Percentiles rank a stretch among this genome's conserved stretches.
phyloP scores from a whole-genome alignment of 805 yeast genomes.

The Candida vaughaniae region DNA sequence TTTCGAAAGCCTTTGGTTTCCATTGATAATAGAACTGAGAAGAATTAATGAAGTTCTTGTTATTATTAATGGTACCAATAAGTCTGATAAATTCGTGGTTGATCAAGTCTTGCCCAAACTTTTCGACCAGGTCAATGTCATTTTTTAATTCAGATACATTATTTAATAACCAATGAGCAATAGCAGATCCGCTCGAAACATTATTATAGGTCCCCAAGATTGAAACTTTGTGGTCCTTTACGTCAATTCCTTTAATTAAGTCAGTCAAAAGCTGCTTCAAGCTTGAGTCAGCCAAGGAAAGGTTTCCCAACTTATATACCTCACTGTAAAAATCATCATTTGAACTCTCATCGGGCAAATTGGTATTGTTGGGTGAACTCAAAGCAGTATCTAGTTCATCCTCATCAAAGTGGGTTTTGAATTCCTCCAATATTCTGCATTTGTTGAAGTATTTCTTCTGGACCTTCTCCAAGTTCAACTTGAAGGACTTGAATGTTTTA shows the following conservation, averaged over 20 bases:
- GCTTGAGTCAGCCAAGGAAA: constrained; percentile 25
- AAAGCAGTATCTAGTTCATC: constrained; percentile 31
- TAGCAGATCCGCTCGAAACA: constrained; percentile 59
- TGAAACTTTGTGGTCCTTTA: constrained; percentile 57
- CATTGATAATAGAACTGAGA: constrained; percentile 77
- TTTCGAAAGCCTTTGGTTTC: constrained; percentile 65
- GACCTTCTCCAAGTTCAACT: constrained; percentile 49
- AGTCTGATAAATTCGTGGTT: constrained; percentile 59
- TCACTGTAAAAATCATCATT: constrained; percentile 20
- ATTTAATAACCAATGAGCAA: constrained; percentile 58
- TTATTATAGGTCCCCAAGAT: constrained; percentile 67
- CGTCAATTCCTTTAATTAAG: constrained; percentile 44
- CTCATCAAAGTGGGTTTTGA: constrained; percentile 46
- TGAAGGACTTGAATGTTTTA: constrained; percentile 49
- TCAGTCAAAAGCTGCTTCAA: constrained; percentile 36
- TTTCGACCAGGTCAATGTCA: constrained; percentile 60
- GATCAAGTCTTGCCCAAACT: constrained; percentile 70
- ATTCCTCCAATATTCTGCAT: constrained; percentile 71
- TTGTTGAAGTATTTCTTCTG: constrained; percentile 75
- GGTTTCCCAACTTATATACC: constrained; percentile 32
- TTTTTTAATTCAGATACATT: constrained; percentile 42
- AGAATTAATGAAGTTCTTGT: constrained; percentile 65
- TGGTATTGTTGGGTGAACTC: not conserved
- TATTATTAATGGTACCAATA: constrained; percentile 57
- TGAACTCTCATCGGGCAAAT: constrained; percentile 8